Conservation (phyloP, 345 rosid species). For the Lagerstroemia speciosa region DNA sequence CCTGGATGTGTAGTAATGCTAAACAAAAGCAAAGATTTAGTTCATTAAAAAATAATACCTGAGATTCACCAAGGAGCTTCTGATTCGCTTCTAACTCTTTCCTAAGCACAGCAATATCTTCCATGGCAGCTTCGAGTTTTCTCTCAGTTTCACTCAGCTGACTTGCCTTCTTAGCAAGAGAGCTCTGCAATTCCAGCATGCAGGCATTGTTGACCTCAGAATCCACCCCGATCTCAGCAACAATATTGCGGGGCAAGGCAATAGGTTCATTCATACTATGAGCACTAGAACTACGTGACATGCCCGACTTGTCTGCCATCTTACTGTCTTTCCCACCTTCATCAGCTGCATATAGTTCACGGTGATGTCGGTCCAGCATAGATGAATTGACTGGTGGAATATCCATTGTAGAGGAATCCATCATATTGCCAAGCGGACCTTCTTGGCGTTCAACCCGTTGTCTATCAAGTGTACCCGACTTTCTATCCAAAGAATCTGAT, state of each 20-base stretch:
- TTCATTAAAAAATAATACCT: constrained; percentile 35
- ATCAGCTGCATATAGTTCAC: constrained; percentile 35
- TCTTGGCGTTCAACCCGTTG: constrained; percentile 70
- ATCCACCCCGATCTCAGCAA: constrained; percentile 30
- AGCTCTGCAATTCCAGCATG: constrained; percentile 46
- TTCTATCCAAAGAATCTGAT: constrained; percentile 48
- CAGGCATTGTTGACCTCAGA: constrained; percentile 28
- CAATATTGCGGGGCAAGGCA: constrained; percentile 30
- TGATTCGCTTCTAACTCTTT: constrained; percentile 66
- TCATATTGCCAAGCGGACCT: constrained; percentile 68
- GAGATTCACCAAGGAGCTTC: constrained; percentile 92
- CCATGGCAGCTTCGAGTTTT: constrained; percentile 58
- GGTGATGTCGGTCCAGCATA: constrained; percentile 69
- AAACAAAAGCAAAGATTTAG: background rate
- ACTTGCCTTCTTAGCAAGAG: constrained; percentile 52
- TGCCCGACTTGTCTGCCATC: constrained; percentile 42
- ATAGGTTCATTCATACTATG: constrained; percentile 62
- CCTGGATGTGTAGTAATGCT: too few species aligned
- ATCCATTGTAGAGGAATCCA: constrained; percentile 68
- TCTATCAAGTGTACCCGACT: constrained; percentile 38
- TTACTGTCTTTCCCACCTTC: constrained; percentile 53
- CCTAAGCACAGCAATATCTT: constrained; percentile 55
- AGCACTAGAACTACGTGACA: constrained; percentile 74
- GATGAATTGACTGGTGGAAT: constrained; percentile 67
- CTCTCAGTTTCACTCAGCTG: constrained; percentile 57